Evolutionary conservation across 2,329 filamentous ascomycete species (phyloP), one percentile per base, ranked within the genome.

Genomic region (Xylariomycetidae sp.): DNA sequence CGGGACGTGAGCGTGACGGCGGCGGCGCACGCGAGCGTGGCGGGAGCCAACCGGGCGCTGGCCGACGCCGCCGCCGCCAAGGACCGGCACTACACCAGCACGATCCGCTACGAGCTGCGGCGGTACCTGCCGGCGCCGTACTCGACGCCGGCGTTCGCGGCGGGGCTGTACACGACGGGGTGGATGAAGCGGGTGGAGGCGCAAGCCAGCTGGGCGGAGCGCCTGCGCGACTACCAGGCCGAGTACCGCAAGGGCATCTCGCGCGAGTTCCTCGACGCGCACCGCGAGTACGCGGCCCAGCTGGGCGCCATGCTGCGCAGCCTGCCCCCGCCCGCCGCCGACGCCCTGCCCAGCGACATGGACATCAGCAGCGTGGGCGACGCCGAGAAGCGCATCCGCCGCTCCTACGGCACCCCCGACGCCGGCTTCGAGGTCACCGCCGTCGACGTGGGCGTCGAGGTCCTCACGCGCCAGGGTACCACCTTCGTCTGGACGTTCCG

Each of bases 401-500:
- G 42, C 10, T 43, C 41, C 6, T 56, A 56, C 29, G 43, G 49
- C 16, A 37, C 36, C 14, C 5, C 34, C 10, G 37, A 40, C 31
- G 38, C 32, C 24, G 48, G 35, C 15, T 56, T 45, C 23, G 31
- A 49, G 17, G 50, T 59, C 28, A 39, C 31, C 20, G 44, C 46
- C 18, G 39, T 53, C 3, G 49, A 50, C 25, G 29, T 56, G 10
- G 55, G 57, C 1, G 49, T 59, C 14, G 53, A 59, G 37, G 53
- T 50, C 27, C 41, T 57, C 19, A 47, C 50, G 1, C 44, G 55
- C 15, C 50, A 57, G 37, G 35, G 41, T 29, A 42, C 48, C 44
- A 38, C 50, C 42, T 43, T 44, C 20, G 43, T 57, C 14, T 60
- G 52, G 52, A 58, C 52, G 0, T 60, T 60, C 20, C 40, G 52